Evolutionary conservation across 2,329 filamentous ascomycete species (phyloP), one percentile per base, ranked within the genome.

Genomic region (Penicillium sp.): DNA sequence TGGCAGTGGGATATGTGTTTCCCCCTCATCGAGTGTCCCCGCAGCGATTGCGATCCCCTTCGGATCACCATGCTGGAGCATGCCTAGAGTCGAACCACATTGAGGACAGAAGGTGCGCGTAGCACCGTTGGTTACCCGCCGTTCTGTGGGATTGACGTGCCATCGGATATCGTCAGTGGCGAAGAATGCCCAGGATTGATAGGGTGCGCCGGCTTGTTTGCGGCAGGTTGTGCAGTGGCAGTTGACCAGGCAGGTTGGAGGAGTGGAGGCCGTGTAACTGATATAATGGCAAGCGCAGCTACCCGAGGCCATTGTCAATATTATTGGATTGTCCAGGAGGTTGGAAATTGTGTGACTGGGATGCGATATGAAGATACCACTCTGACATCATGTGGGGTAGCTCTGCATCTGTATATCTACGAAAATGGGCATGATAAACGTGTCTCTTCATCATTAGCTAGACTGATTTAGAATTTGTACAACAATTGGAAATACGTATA

Each of bases 191-290:
- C 80, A 82, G 4, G 76, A 71, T 36, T 81, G 68, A 57, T 74
- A 82, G 1, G 75, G 75, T 4, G 74, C 76, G 13, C 81, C 80
- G 2, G 79, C 77, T 39, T 80, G 59, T 63, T 78, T 78, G 56
- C 80, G 79, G 60, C 81, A 83, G 41, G 75, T 76, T n/a, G 66
- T 68, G 63, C 81, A 83, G 64, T 82, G 75, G 66, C 80, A 83
- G 55, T 77, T 67, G 19, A 69, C 72, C 29, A 80, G 66, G 25
- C 66, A 58, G 13, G 62, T 66, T 0, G 79, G 78, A 1, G 70
- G 63, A 1, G 59, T 60, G 15, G 71, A 73, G 51, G 72, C 73
- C 1, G 68, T 74, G 68, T 79, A 82, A 39, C 68, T 70, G 33
- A 82, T 71, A 47, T 71, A 66, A 13, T 73, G 70, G 58, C 80